Base-by-base conservation (phyloP, 2,329 filamentous ascomycete genomes). In the Ophiostoma himal-ulmi region DNA sequence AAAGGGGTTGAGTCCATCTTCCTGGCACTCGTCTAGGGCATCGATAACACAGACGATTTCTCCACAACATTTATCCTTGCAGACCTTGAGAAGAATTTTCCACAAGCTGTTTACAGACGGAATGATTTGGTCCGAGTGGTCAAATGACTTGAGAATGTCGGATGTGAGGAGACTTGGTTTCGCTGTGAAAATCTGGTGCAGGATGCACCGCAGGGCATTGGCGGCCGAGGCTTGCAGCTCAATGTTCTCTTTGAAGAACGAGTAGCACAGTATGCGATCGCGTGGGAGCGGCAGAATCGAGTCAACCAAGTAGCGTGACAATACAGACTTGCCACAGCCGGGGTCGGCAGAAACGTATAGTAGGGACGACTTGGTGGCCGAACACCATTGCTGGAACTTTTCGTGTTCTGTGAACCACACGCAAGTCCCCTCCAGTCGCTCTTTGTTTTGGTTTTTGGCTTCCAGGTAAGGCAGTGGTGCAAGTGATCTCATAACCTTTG, bases 391-490 rank as follows among this genome's bases (percentile, higher is more conserved):
- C 22, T 26, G 20, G 52, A 57, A 57, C 11, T 57, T 57, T 57
- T 26, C 52, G 13, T 57, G 52, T 57, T 57, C 52, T 57, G 52
- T 57, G n/a, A 57, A 57, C 52, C 52, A 57, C 22, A 22, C 52
- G n/a, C 52, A 57, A 7, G 52, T 57, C 6, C 52, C 52, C n/a
- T 57, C 52, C 2, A 57, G 52, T 1, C n/a, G 52, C n/a, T 57
- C 8, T 57, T 57, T 57, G 52, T 57, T 57, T 26, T 22, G 52
- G 52, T 57, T 57, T 13, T 57, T 57, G 5, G 52, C 52, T 26
- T 26, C 52, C 1, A 57, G 52, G 26, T 57, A 57, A 1, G 52
- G 14, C 22, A 57, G 11, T 5, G 52, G 52, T 7, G n/a, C n/a
- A 26, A 57, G 52, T 26, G 52, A 57, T 22, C 8, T 57, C 52